Percentiles rank a stretch among this genome's conserved stretches.
Conservation (phyloP, 306 rosid genomes). For the Castanopsis chinensis region DNA sequence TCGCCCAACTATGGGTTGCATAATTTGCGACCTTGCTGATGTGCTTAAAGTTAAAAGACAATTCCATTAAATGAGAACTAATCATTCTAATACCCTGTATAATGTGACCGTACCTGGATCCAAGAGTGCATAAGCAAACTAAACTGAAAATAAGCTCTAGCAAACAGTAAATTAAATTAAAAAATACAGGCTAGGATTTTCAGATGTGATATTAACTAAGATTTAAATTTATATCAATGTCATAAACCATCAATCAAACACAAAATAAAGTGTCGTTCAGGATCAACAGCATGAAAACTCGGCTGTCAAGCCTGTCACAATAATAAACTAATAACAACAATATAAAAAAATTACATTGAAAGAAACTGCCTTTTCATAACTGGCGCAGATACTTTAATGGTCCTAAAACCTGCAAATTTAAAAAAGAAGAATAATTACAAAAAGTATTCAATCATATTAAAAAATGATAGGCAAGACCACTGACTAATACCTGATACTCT, state of each 20-base stretch:
- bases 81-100: no score
- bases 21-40: no score
- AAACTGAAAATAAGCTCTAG: no score
- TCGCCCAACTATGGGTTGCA: no score
- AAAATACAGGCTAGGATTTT: no score
- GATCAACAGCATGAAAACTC: conserved; percentile 16
- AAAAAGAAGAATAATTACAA: not conserved
- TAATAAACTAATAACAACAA: conserved; percentile 7
- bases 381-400: conserved; percentile 13
- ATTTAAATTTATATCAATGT: not conserved
- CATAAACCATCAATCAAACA: not conserved
- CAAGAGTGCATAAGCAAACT: no score
- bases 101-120: no score
- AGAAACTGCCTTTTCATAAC: not conserved
- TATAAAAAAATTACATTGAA: conserved; percentile 15
- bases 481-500: conserved; percentile 22
- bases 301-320: conserved; percentile 13
- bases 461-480: conserved; percentile 1
- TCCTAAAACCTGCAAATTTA: conserved; percentile 30
- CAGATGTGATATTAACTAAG: not conserved
- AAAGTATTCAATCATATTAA: not conserved
- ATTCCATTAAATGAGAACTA: no score
- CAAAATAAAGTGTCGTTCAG: not conserved
- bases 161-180: no score
- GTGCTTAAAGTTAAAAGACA: no score